Percentiles rank a stretch among this genome's conserved stretches.
phyloP scores from a whole-genome alignment of 148 eudicot genomes.

The Linanthus parryae region DNA sequence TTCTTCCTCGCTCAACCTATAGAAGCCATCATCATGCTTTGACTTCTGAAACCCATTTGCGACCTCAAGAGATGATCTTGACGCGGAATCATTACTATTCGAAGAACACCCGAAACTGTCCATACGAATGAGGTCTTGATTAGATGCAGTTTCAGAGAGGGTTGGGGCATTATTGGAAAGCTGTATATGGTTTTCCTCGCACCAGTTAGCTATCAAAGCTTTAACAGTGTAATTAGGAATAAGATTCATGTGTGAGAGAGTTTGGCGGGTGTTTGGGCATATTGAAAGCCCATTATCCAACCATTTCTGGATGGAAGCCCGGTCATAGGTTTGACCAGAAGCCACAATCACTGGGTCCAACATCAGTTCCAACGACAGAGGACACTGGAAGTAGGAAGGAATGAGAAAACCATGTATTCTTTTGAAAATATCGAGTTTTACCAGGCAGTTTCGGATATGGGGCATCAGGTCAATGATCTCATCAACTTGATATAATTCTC shows the following conservation, averaged over 20 bases:
- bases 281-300: constrained; percentile 52
- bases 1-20: constrained; percentile 29
- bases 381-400: constrained; percentile 81
- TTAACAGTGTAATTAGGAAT: constrained; percentile 86
- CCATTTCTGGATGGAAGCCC: constrained; percentile 76
- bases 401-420: constrained; percentile 37
- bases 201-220: constrained; percentile 81
- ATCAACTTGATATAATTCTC: constrained; percentile 37
- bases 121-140: constrained; percentile 35
- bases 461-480: constrained; percentile 41
- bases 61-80: constrained; percentile 41
- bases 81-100: constrained; percentile 42
- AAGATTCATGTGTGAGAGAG: constrained; percentile 59
- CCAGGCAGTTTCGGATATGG: constrained; percentile 45
- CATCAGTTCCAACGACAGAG: constrained; percentile 82
- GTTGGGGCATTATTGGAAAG: constrained; percentile 15
- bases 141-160: constrained; percentile 11
- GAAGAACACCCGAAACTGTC: constrained; percentile 41
- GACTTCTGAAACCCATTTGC: constrained; percentile 35
- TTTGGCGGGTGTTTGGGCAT: constrained; percentile 73
- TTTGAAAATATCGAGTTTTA: constrained; percentile 42
- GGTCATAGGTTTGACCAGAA: constrained; percentile 90
- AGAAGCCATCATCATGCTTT: constrained; percentile 23
- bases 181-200: constrained; percentile 55
- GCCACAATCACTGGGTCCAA: constrained; percentile 85